Evolutionary conservation across 2,329 filamentous ascomycete genomes (phyloP), one percentile per base, ranked within the genome.

Genomic region (Neopestalotiopsis sp.): DNA sequence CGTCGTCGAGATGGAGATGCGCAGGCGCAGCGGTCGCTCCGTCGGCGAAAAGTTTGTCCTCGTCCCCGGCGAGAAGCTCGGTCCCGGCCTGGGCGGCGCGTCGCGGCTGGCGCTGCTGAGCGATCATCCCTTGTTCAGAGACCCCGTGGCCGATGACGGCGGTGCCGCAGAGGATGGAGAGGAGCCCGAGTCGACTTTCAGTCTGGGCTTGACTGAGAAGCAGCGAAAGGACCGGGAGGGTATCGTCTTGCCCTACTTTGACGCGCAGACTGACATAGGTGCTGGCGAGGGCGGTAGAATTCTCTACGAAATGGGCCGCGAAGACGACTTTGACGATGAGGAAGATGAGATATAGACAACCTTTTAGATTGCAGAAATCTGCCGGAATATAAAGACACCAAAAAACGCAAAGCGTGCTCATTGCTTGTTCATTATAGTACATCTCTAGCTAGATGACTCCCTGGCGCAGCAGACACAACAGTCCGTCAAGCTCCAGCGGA

Each of bases 251-350:
- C 96, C 96, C 17, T 98, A 99, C 79, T 98, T 97, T 81, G 96
- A 99, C 83, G 96, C 96, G 30, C 96, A 99, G 86, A 93, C 90
- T 66, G 92, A 91, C 62, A 87, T 90, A 65, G 91, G 90, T 1
- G 87, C 89, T 0, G 95, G 95, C 0, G 94, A 97, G 75, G 95
- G 96, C 4, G 96, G 96, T 0, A 88, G 95, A 70, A 99, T 99
- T 73, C 78, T 99, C 76, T 99, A 99, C 79, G 95, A 98, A 74
- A 97, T 98, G 93, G 95, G 95, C 1, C 89, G 90, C 71, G 96
- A 98, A 82, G 96, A 99, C 80, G 94, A 98, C 79, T 98, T 98
- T 82, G 95, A 97, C 74, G 95, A 97, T 69, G 94, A 97, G 77
- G 94, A 79, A 66, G 77, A 79, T 61, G 77, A 79, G 69, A 79